Base-by-base conservation (phyloP, 176 grass and related monocot genomes). In the Triticum urartu region DNA sequence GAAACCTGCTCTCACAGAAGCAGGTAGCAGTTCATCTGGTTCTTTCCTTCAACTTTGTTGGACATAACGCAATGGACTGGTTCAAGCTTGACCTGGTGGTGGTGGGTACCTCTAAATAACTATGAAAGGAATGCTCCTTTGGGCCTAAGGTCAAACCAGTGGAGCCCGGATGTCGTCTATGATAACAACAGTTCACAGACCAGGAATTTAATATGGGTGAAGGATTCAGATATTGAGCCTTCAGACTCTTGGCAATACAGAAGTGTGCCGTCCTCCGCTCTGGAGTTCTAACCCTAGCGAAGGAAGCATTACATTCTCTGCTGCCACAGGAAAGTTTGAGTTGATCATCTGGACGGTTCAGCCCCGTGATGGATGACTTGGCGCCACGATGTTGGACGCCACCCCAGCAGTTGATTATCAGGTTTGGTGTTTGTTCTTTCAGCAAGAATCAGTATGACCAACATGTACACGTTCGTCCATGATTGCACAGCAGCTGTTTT, bases 61-160 rank as follows among this genome's bases (percentile, higher is more conserved):
- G 33, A 83, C 33, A 24, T 21, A 0, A 45, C 40, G 65, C 74
- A 56, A 74, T 68, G 47, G 89, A 91, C 81, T 69, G 60, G 52
- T 87, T 91, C 85, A 77, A 87, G 50, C 67, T 84, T 91, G 81
- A 87, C 85, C 78, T 13, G 62, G 85, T 15, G 3, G 21, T 9
- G 61, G 85, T 21, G 5, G n/a, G 47, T 5, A 48, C 56, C 54
- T 81, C 61, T 81, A 36, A 69, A 74, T 87, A 84, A 80, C 79
- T 22, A 35, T 68, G 72, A 77, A 28, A 75, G 4, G 35, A 59
- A 36, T 4, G 80, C 45, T 84, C 48, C 24, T 80, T 28, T 87
- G 66, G 12, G 67, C 25, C 71, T 79, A 45, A 21, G n/a, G 80
- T 45, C 85, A 75, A 74, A 20, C 75, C 68, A 75, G 42, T 80